Evolutionary conservation across 495 filamentous ascomycete genomes (phyloP).

Genomic region (Penicillium herquei): DNA sequence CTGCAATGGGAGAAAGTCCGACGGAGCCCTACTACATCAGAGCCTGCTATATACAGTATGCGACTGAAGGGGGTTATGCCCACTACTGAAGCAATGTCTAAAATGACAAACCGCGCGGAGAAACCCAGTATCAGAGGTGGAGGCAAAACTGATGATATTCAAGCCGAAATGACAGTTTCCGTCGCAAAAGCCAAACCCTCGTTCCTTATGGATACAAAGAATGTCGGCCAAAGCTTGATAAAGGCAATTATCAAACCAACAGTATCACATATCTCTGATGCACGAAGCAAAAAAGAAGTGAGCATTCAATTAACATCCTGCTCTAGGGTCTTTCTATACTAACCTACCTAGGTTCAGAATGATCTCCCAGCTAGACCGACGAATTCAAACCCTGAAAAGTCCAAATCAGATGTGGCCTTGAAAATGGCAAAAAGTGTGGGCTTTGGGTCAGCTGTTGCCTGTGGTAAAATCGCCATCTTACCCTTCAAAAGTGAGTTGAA

Average conservation of each 20-base stretch:
- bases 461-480: conserved; percentile 8
- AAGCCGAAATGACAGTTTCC: neutral
- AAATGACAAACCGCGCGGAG: neutral
- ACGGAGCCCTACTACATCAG: neutral
- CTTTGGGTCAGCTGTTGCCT: conserved; percentile 4
- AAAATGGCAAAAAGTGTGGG: conserved; percentile 5
- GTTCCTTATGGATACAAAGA: neutral
- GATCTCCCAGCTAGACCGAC: neutral
- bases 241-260: conserved; percentile 10
- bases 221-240: neutral
- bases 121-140: neutral
- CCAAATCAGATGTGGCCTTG: neutral
- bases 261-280: conserved; percentile 4
- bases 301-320: neutral
- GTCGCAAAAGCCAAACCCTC: neutral
- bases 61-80: neutral
- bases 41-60: neutral
- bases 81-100: neutral
- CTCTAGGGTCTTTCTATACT: neutral
- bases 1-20: neutral
- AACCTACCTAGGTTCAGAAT: neutral
- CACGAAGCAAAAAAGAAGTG: neutral
- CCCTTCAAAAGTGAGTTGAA: conserved; percentile 12
- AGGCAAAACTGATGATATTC: neutral
- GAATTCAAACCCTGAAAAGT: neutral